phyloP scores from a whole-genome alignment of 1,284 basidiomycete species.

The Sanghuangporus baumii region DNA sequence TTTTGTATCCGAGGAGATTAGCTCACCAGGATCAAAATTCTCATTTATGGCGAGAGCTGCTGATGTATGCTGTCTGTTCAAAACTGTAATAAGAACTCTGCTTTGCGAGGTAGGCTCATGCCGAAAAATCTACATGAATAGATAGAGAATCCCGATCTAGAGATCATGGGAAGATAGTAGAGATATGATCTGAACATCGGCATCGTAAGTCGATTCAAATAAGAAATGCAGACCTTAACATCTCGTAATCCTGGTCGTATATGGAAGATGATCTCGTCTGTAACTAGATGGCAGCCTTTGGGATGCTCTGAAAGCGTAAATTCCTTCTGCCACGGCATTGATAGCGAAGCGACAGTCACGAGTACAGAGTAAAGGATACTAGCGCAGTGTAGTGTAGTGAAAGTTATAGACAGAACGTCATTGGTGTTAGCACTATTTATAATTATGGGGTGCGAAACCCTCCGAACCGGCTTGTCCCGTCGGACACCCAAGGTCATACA shows the following conservation, averaged over 20 bases:
- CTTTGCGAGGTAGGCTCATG: slow-evolving; percentile 68
- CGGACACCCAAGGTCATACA: too few relatives aligned
- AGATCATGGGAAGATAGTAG: neutral
- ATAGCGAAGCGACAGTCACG: neutral
- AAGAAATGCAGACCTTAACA: slow-evolving; percentile 46
- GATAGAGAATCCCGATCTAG: slow-evolving; percentile 26
- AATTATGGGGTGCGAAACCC: neutral
- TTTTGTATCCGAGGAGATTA: slow-evolving; percentile 5
- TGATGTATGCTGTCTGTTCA: slow-evolving; percentile 79
- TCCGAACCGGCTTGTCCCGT: neutral
- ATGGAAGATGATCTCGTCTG: slow-evolving; percentile 67
- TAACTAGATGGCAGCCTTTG: slow-evolving; percentile 85
- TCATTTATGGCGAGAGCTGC: slow-evolving; percentile 87
- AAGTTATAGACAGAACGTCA: neutral
- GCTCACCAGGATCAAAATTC: slow-evolving; percentile 68
- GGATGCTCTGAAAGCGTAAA: slow-evolving; percentile 58
- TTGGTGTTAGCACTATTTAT: neutral
- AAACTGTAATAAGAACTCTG: neutral
- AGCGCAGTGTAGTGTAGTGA: neutral
- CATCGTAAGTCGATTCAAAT: neutral
- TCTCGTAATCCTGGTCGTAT: slow-evolving; percentile 70
- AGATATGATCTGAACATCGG: neutral
- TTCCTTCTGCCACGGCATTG: slow-evolving; percentile 90
- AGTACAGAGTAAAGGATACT: neutral
- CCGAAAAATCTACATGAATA: slow-evolving; percentile 41